Conservation (phyloP, 805 yeast species). For the Gaillardinia entomophila region DNA sequence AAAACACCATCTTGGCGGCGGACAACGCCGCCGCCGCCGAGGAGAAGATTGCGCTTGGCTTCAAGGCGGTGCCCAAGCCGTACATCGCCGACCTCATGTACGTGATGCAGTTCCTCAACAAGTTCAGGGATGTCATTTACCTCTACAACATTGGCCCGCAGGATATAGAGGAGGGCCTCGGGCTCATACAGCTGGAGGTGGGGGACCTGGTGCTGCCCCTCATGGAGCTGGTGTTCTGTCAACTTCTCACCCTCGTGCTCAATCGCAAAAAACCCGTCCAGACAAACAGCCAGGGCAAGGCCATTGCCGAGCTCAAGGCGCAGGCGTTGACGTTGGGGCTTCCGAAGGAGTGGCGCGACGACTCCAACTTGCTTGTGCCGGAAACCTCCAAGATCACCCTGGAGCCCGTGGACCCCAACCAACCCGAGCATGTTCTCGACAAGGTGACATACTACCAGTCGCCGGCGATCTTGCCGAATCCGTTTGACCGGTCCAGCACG, state of each 20-base stretch:
- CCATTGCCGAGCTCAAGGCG: constrained; percentile 29
- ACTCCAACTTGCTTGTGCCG: constrained; percentile 3
- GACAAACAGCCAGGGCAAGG: constrained; percentile 17
- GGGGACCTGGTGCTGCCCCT: constrained; percentile 13
- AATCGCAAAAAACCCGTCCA: constrained; percentile 29
- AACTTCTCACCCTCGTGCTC: constrained; percentile 27
- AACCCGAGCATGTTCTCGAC: constrained; percentile 12
- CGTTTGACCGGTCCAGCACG: constrained; percentile 12
- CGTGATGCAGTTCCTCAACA: constrained; percentile 25
- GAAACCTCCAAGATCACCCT: constrained; percentile 1
- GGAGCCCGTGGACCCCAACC: constrained; percentile 17
- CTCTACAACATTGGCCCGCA: constrained; percentile 27
- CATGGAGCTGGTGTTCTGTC: constrained; percentile 29
- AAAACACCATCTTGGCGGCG: constrained; percentile 17
- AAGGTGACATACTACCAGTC: constrained; percentile 8
- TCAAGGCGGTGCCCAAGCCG: constrained; percentile 13
- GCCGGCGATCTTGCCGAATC: constrained; percentile 12
- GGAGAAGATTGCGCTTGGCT: constrained; percentile 32
- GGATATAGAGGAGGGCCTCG: constrained; percentile 31
- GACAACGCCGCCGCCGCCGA: constrained; percentile 7
- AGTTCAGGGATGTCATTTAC: constrained; percentile 21
- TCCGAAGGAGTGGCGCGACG: constrained; percentile 35
- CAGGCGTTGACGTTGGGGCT: constrained; percentile 22
- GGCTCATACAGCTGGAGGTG: constrained; percentile 10
- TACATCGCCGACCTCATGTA: constrained; percentile 29